Percentiles rank a stretch among this genome's conserved stretches.
These are phyloP conservation scores for Penicillium odoratum DNA, from an alignment of 495 filamentous ascomycete genomes.

Conservation along the genomic window DNA sequence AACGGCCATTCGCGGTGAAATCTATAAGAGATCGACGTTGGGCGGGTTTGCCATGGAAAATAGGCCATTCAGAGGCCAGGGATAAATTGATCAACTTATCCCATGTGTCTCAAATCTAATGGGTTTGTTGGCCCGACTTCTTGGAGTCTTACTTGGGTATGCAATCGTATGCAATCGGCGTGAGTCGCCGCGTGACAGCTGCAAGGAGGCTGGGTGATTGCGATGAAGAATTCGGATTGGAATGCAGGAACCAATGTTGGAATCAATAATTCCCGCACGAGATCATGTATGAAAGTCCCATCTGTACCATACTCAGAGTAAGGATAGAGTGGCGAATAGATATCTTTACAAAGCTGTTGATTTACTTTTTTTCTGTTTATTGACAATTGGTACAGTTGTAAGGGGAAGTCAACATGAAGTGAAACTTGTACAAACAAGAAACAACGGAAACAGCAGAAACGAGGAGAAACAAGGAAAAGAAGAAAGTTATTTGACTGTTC, in stretches of 20 bases:
- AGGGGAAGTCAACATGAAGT: too few relatives aligned
- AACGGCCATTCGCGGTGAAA: constrained; percentile 1
- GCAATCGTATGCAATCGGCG: constrained; percentile 1
- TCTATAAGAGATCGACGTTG: neutral
- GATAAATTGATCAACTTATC: neutral
- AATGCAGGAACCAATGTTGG: constrained; percentile 17
- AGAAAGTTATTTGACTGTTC: neutral
- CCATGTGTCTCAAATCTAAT: constrained; percentile 9
- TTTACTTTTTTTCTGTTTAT: neutral
- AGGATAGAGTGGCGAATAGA: neutral
- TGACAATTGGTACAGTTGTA: neutral
- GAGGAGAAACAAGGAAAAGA: neutral
- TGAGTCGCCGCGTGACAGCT: constrained; percentile 13
- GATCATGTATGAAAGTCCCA: neutral
- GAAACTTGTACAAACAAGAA: neutral
- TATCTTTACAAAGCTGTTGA: neutral
- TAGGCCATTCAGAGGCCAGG: neutral
- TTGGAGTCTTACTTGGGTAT: constrained; percentile 20
- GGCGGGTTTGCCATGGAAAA: neutral
- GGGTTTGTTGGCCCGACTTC: neutral
- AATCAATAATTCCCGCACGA: constrained; percentile 6
- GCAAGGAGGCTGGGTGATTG: constrained; percentile 19
- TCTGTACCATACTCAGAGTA: neutral
- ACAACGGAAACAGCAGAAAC: neutral
- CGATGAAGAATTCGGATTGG: constrained; percentile 23